Evolutionary conservation across 768 basidiomycete species (phyloP), one percentile per base, ranked within the genome.

Genomic region (Mycena albidolilacea): DNA sequence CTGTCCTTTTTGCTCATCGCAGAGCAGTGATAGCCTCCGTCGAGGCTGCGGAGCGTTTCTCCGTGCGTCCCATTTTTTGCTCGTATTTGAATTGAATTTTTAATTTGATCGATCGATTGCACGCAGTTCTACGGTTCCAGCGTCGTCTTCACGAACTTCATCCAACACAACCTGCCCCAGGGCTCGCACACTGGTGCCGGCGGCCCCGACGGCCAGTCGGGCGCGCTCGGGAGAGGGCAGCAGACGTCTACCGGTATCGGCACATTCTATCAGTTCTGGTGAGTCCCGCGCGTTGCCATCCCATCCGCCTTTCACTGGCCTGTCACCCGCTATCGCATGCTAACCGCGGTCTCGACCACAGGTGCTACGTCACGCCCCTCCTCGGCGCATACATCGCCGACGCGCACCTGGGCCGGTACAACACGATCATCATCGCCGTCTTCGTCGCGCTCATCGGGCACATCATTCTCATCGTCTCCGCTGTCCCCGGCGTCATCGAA

Each of bases 41-140:
- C 37, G 92, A 94, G 79, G 81, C 92, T 54, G 91, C 91, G 4
- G 93, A 94, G 78, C 90, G 93, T 15, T 95, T 95, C 81, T 93
- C 93, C 30, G 30, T 30, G 30, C 30, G 30, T 30, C 30, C 30
- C 30, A 30, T 30, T 30, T 30, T 30, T 30, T 3, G 30, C 30
- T 30, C 30, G 3, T 30, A 30, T 30, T 30, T 30, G 30, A 30
- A 30, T 30, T 30, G 30, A 30, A 30, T 30, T 30, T 30, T 30
- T 30, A 44, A 89, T 89, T 71, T 59, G 86, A 79, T 15, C 19
- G n/a, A 50, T 3, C 7, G 19, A 11, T 46, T 15, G 35, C 15
- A 23, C 17, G 7, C n/a, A 73, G 69, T 71, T 71, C 63, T 75
- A 75, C 52, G 74, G 74, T 12, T 71, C 70, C 46, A 69, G 63